Base-by-base conservation (phyloP, 2,329 filamentous ascomycete species). In the Stachybotrys elegans region DNA sequence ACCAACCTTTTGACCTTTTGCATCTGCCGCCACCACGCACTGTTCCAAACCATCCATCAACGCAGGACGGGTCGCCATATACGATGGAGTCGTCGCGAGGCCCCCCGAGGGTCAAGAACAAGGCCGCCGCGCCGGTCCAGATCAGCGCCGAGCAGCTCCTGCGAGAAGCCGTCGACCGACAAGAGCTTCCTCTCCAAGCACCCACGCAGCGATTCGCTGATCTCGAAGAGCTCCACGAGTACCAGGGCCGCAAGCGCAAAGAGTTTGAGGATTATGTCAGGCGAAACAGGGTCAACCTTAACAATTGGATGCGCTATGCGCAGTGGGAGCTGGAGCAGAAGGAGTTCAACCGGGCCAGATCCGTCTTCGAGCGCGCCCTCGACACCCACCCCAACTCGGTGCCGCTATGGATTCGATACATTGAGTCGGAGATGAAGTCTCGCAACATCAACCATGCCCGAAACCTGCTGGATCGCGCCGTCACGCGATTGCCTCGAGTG, bases 291-390 rank as follows among this genome's bases (percentile, higher is more conserved):
- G 78, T 96, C 62, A 95, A 94, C 61, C 90, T 97, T 78, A 95
- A 95, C 74, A 97, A 97, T 68, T 98, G 93, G 93, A 89, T 93
- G 78, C 87, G 91, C 59, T 98, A 98, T 75, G 92, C 93, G 44
- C 81, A 88, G 56, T 98, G 91, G 88, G 93, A 98, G 71, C 77
- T 97, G 48, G 92, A 98, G 64, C 93, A 98, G 70, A 97, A 97
- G 68, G 93, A 98, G 70, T 96, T 88, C 67, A 83, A 86, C 43
- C 86, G 93, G 44, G 93, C 93, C 22, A 79, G 93, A 34, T 94
- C 87, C 41, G 84, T 98, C 59, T 98, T 97, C 57, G 93, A 98
- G 71, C 81, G 93, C 55, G 92, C 92, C 40, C 76, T 98, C 54
- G 93, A 98, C 64, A 88, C 93, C 31, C 88, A 95, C 57, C 79